Base-by-base conservation (phyloP, 2,329 filamentous ascomycete genomes). In the Colletotrichum brevisporum region DNA sequence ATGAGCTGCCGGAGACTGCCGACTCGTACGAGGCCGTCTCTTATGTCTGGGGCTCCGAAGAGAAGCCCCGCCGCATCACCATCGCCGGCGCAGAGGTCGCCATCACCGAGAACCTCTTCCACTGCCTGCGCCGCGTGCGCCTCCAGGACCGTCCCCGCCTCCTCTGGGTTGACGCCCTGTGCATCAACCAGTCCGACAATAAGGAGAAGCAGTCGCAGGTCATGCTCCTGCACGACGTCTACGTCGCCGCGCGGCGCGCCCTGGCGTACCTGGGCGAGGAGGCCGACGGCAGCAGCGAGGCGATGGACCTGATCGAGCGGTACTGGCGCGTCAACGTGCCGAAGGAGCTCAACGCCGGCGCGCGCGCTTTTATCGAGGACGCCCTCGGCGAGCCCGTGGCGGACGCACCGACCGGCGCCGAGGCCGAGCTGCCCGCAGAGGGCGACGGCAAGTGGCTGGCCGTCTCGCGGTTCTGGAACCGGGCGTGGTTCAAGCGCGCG, bases 261-360 rank as follows among this genome's bases (percentile, higher is more conserved):
- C 54, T 79, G 18, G 70, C 77, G 5, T 80, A 78, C 74, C 71
- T 79, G 3, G 78, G 77, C 2, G 53, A 53, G 5, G 58, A 70
- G 48, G 67, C 67, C 16, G 67, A 68, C 13, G 67, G 52, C 56
- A 70, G 67, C 63, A 15, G 18, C 26, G 63, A 53, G 43, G 67
- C 67, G 2, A 50, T 70, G 26, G 67, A 57, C 31, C 15, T 70
- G 57, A 70, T 70, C 27, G 63, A 68, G 58, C 36, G 9, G 31
- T 70, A 68, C 63, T 68, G 67, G 67, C 67, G 63, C 36, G 55
- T 62, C 21, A 52, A 53, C 47, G 47, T 70, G 21, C 52, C 67
- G 9, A 47, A 70, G 2, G 55, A 57, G 41, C 45, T 67, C 21
- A 70, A 70, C 58, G 67, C 63, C 5, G 67, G 67, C 2, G 67